Percentiles rank a stretch among this genome's conserved stretches.
phyloP scores from a whole-genome alignment of 2,329 filamentous ascomycete genomes.

The Aureobasidium namibiae region DNA sequence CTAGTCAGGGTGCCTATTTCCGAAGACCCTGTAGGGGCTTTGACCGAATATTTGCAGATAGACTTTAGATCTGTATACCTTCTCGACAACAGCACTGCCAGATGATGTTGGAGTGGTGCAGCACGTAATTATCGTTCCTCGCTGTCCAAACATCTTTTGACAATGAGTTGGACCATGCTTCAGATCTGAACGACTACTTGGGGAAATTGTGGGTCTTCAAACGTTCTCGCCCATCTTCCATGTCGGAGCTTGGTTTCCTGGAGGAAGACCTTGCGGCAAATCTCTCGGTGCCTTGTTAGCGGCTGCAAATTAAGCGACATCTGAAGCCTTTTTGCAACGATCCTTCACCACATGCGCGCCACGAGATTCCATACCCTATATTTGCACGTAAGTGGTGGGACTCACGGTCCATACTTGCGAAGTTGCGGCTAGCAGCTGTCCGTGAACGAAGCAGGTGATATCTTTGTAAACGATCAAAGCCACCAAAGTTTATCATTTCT shows the following conservation, averaged over 20 bases:
- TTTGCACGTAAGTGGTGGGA: background rate
- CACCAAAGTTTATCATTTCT: background rate
- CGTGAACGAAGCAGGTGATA: background rate
- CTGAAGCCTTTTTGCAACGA: background rate
- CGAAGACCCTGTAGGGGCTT: background rate
- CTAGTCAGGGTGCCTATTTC: background rate
- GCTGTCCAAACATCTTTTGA: background rate
- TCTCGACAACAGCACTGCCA: background rate
- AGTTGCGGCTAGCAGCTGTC: background rate
- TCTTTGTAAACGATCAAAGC: background rate
- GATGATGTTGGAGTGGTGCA: background rate
- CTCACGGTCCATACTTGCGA: background rate
- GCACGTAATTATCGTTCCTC: background rate
- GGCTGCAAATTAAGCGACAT: background rate
- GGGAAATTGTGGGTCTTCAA: background rate
- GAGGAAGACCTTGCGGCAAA: background rate
- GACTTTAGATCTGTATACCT: background rate
- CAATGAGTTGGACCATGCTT: background rate
- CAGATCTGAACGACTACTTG: background rate
- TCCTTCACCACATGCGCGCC: background rate
- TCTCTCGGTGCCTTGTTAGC: background rate
- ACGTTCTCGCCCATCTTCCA: slow-evolving; percentile 6
- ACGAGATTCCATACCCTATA: background rate
- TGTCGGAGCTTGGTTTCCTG: background rate
- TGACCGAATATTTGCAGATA: background rate